Conservation (phyloP, 176 grass and related monocot species). For the Eragrostis curvula region DNA sequence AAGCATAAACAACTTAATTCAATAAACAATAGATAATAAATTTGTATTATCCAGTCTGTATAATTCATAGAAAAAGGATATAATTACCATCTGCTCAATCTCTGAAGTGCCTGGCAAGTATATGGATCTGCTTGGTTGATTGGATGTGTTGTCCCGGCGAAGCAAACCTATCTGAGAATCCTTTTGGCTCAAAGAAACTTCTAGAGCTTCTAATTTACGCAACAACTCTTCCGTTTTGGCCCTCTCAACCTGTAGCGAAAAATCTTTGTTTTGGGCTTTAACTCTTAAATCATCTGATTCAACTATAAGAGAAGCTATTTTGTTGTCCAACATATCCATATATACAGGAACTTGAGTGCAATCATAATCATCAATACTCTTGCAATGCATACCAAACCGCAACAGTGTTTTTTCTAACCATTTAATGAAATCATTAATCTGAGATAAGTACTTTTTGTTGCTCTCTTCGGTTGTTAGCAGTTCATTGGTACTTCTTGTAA, state of each 20-base stretch:
- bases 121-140: slow-evolving; percentile 57
- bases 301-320: slow-evolving; percentile 64
- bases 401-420: slow-evolving; percentile 72
- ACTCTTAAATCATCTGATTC: slow-evolving; percentile 74
- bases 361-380: slow-evolving; percentile 56
- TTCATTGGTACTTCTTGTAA: slow-evolving; percentile 89
- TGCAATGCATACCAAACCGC: slow-evolving; percentile 58
- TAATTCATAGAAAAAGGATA: slow-evolving; percentile 4
- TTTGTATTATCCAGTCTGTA: slow-evolving; percentile 19
- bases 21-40: not conserved
- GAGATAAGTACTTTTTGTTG: slow-evolving; percentile 66
- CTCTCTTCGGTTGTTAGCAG: slow-evolving; percentile 80
- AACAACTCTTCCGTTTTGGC: slow-evolving; percentile 72
- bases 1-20: slow-evolving; percentile 30
- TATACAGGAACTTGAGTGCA: slow-evolving; percentile 56
- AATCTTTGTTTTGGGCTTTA: slow-evolving; percentile 77
- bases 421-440: slow-evolving; percentile 69
- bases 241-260: slow-evolving; percentile 74
- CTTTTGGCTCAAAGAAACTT: slow-evolving; percentile 71
- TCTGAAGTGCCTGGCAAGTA: slow-evolving; percentile 71
- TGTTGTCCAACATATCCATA: slow-evolving; percentile 75
- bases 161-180: slow-evolving; percentile 65
- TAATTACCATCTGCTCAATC: slow-evolving; percentile 79
- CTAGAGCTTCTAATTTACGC: slow-evolving; percentile 74
- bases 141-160: slow-evolving; percentile 48